Evolutionary conservation across 192 early-diverging fungal species (phyloP), one percentile per base, ranked within the genome.

Genomic region (Powellomyces hirtus): DNA sequence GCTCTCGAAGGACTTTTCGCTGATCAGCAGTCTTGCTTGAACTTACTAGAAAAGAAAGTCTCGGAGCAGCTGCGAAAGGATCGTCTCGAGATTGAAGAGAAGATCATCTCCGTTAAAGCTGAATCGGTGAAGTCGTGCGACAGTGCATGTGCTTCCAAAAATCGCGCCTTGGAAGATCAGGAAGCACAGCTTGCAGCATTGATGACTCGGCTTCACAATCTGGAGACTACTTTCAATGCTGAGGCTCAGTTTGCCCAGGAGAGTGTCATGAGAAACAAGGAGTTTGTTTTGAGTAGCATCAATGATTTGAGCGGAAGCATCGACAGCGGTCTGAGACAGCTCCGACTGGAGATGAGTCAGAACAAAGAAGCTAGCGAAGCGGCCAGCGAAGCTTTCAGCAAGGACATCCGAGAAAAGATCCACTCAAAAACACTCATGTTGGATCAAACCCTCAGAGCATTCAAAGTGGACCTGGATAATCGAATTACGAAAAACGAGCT

Each of bases 381-480:
- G 0, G 64, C 53, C 16, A 46, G 24, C 0, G 24, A 33, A 4
- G 35, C 59, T 24, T 24, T 49, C n/a, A 49, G 2, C 60, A 33
- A 36, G 10, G 35, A 68, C 69, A 8, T 24, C 72, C 27, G 68
- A 68, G 79, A 77, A 10, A 75, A 62, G 57, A 30, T 78, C 26
- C 72, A 75, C 46, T 49, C 66, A 30, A 44, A 72, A 1, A 40
- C 73, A 11, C 22, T 79, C 20, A 71, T 73, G 49, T 22, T 65
- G 1, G 79, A 81, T 37, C 62, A 52, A 20, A 66, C 79, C 16
- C 42, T 81, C 53, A 50, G 68, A 24, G 70, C 77, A 3, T 73
- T 78, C 57, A 81, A 76, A 35, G 38, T 66, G 29, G 79, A 81
- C 44, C 64, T 81, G 4, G 60, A 61, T 31, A 30, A 53, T 34